phyloP scores from a whole-genome alignment of 331 rosid genomes.

The Phaseolus coccineus region DNA sequence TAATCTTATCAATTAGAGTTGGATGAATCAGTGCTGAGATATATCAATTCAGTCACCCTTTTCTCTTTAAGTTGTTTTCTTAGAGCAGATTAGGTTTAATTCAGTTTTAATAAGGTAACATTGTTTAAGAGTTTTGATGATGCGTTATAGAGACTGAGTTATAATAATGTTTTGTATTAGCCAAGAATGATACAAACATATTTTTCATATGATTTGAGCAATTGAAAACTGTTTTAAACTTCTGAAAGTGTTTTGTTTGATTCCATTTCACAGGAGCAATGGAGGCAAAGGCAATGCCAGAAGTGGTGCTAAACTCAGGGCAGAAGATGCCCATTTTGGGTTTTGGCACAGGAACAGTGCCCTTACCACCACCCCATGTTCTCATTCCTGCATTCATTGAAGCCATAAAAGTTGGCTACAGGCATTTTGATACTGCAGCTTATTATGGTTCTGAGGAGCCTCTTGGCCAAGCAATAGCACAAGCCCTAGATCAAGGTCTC shows the following conservation, averaged over 20 bases:
- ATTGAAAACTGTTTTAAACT: not conserved
- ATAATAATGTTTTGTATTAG: not conserved
- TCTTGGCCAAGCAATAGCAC: constrained; percentile 50
- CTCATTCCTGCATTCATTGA: constrained; percentile 44
- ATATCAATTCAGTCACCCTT: not conserved
- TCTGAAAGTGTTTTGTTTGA: not conserved
- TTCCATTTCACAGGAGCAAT: not conserved
- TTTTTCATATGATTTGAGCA: not conserved
- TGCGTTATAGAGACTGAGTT: no score
- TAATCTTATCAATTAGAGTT: no score
- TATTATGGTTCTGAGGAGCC: constrained; percentile 58
- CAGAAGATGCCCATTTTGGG: constrained; percentile 58
- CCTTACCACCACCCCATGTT: constrained; percentile 44
- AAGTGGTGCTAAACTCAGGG: constrained; percentile 51
- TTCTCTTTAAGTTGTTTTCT: not conserved
- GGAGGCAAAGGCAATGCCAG: constrained; percentile 38
- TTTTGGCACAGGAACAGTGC: constrained; percentile 51
- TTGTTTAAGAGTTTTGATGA: no score
- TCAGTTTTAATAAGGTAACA: not conserved
- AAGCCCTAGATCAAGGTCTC: constrained; percentile 48
- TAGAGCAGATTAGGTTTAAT: not conserved
- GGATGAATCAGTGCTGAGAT: not conserved
- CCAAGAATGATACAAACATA: not conserved
- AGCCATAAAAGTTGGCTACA: constrained; percentile 54
- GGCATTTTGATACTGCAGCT: constrained; percentile 65